Evolutionary conservation across 139 green algal species (phyloP).

Genomic region (Chlamydomonas sp.): DNA sequence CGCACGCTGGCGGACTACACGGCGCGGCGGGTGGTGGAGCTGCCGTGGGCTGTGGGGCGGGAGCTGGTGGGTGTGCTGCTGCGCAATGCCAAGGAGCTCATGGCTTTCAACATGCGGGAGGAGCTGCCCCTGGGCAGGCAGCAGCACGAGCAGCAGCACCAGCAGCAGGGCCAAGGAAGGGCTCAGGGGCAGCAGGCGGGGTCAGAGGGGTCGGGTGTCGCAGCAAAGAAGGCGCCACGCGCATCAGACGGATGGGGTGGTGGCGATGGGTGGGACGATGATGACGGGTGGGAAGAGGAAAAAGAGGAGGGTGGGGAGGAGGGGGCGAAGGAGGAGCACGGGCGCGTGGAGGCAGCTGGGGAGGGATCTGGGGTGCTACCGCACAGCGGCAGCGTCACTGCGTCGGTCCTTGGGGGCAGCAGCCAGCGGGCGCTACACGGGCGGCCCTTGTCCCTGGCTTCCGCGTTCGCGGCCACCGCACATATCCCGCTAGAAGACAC

Average conservation of each 20-base stretch:
- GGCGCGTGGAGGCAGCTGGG: background rate
- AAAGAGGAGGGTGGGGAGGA: conserved; percentile 1
- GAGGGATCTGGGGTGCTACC: background rate
- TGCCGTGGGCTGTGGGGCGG: conserved; percentile 12
- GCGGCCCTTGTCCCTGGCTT: conserved; percentile 34
- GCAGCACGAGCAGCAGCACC: background rate
- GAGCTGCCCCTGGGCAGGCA: conserved; percentile 3
- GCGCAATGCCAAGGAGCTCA: background rate
- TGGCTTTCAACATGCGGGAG: conserved; percentile 24
- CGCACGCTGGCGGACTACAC: background rate
- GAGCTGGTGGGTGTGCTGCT: conserved; percentile 22
- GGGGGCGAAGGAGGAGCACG: background rate
- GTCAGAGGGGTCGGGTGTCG: background rate
- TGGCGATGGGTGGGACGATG: background rate
- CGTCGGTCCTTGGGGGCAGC: background rate
- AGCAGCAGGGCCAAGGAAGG: background rate
- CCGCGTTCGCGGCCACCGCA: conserved; percentile 48
- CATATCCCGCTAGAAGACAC: conserved; percentile 16
- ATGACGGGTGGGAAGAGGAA: background rate
- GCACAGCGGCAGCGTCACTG: background rate
- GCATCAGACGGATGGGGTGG: background rate
- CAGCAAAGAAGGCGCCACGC: too few species aligned
- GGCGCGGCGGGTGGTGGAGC: background rate
- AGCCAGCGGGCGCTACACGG: background rate
- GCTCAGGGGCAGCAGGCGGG: background rate